Conservation (phyloP, 1,284 basidiomycete species). For the Ganoderma leucocontextum region DNA sequence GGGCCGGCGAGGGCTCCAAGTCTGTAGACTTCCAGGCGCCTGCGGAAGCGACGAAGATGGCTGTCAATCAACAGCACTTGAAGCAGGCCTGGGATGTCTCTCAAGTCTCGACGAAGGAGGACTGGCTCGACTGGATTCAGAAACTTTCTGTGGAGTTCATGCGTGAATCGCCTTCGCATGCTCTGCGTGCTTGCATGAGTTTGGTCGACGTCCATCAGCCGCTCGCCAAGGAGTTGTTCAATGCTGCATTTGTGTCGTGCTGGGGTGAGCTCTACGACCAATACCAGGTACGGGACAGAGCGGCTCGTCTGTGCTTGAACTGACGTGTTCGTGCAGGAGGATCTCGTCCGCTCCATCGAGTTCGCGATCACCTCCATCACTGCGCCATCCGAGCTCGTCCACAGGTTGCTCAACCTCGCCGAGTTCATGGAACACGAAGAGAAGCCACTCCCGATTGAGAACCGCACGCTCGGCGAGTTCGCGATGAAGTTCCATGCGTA, state of each 20-base stretch:
- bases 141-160: slow-evolving; percentile 95
- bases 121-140: slow-evolving; percentile 98
- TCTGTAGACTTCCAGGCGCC: slow-evolving; percentile 78
- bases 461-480: slow-evolving; percentile 93
- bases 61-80: slow-evolving; percentile 97
- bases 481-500: slow-evolving; percentile 95
- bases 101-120: slow-evolving; percentile 81
- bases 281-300: slow-evolving; percentile 73
- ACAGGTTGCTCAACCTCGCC: slow-evolving; percentile 93
- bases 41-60: slow-evolving; percentile 87
- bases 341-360: slow-evolving; percentile 92
- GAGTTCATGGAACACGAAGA: slow-evolving; percentile 99
- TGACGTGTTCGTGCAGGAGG: slow-evolving; percentile 67
- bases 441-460: slow-evolving; percentile 94
- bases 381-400: slow-evolving; percentile 92
- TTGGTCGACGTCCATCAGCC: slow-evolving; percentile 93
- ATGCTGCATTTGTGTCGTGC: slow-evolving; percentile 98
- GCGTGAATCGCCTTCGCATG: slow-evolving; percentile 98
- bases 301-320: not conserved
- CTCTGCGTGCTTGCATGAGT: slow-evolving; percentile 94
- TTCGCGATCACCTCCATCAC: slow-evolving; percentile 83
- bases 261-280: slow-evolving; percentile 97
- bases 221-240: slow-evolving; percentile 95
- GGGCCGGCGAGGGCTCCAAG: slow-evolving; percentile 65
- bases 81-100: slow-evolving; percentile 98